These are phyloP conservation scores for Didymella exigua DNA, from an alignment of 2,329 filamentous ascomycete genomes.

Conservation along the genomic window DNA sequence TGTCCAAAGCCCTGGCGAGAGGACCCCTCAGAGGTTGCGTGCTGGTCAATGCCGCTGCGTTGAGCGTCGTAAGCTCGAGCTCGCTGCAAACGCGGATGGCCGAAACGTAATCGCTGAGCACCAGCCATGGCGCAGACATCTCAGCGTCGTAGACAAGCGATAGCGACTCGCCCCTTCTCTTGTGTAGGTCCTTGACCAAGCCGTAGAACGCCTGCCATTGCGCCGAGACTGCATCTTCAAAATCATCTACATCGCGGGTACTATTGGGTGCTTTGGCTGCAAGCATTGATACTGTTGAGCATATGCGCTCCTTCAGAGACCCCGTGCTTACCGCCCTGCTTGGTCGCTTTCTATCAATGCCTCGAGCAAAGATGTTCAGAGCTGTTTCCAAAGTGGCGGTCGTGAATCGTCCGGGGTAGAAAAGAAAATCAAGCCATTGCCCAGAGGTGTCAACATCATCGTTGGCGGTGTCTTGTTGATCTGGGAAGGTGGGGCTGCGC, in stretches of 20 bases:
- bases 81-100: conserved; percentile 79
- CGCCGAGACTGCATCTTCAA: conserved; percentile 72
- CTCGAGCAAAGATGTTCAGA: conserved; percentile 78
- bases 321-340: conserved; percentile 47
- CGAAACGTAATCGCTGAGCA: conserved; percentile 81
- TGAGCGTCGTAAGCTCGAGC: conserved; percentile 77
- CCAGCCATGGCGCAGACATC: conserved; percentile 77
- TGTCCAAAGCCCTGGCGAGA: conserved; percentile 42
- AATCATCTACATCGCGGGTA: conserved; percentile 76
- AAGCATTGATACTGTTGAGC: conserved; percentile 71
- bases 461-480: conserved; percentile 39
- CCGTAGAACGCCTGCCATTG: conserved; percentile 94
- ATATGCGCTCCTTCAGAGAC: conserved; percentile 76
- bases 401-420: conserved; percentile 83
- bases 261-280: conserved; percentile 68
- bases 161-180: conserved; percentile 80
- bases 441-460: conserved; percentile 64
- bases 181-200: conserved; percentile 83
- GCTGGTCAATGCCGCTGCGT: conserved; percentile 55
- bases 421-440: conserved; percentile 83
- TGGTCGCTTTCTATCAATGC: conserved; percentile 46
- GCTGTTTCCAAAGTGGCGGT: conserved; percentile 81
- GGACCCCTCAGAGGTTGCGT: conserved; percentile 25
- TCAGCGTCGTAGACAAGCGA: conserved; percentile 75
- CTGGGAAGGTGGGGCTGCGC: conserved; percentile 46